Evolutionary conservation across 2,329 filamentous ascomycete species (phyloP), one percentile per base, ranked within the genome.

Genomic region (Camillea tinctor): DNA sequence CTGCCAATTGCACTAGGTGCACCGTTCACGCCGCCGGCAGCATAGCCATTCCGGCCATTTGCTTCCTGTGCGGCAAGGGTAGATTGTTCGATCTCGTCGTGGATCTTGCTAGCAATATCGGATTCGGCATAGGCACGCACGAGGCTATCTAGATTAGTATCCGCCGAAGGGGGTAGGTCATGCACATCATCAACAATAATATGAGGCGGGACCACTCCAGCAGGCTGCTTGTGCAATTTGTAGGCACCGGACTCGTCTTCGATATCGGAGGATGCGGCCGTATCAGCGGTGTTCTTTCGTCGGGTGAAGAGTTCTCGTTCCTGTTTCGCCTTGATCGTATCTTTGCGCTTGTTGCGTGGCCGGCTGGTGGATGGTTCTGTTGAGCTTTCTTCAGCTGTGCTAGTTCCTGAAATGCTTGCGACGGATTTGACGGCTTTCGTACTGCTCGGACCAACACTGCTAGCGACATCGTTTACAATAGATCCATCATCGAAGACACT

Each of bases 261-360:
- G 6, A 79, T 80, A 61, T 86, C 83, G 11, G 84, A 86, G 13
- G 83, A 84, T 0, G 81, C 87, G 17, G 89, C 84, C 8, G 90
- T 92, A 15, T 85, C 82, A 6, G 84, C 79, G 4, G 81, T 76
- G 55, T 83, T 84, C 76, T 87, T 90, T 74, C 91, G 92, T 26
- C 94, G 86, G 0, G 93, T 97, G 72, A 90, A 99, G 1, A 99
- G 84, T 71, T 96, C 91, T 55, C 91, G 86, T 69, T 98, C 95
- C 74, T 99, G 95, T 65, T 89, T 91, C 68, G 90, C 82, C 67
- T 88, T 91, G 61, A 99, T 83, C 0, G 94, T 98, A 58, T 93
- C 86, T 57, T 88, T 88, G 23, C 93, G 88, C 70, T 88, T 90
- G 64, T 78, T 80, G 71, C 84, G 89, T 0, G 89, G 90, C 55